Base-by-base conservation (phyloP, 2,329 filamentous ascomycete genomes). In the Microcyclosporella mali region DNA sequence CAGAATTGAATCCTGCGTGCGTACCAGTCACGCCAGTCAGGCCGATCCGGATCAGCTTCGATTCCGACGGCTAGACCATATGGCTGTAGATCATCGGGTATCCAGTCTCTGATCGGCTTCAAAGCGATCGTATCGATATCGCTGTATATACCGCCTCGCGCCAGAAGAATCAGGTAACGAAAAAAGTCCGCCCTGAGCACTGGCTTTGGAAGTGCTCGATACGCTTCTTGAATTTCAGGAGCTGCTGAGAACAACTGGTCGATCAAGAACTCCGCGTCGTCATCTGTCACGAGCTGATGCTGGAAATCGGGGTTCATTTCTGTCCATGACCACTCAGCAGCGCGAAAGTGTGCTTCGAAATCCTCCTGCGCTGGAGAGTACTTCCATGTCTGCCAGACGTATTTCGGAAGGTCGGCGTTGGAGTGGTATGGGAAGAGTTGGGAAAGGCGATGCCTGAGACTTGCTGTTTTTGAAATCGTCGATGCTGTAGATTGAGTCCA, bases 361-460 rank as follows among this genome's bases (percentile, higher is more conserved):
- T 85, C 75, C 37, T 78, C 74, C 16, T 87, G 84, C 1, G 82
- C 77, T 0, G 90, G 89, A 1, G 81, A 85, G 59, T 80, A 83
- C 66, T 94, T 95, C 92, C 92, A 98, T 11, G 92, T 98, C 73
- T 98, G 92, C 92, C 92, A 98, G 61, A 98, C 94, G 71, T 95
- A 97, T 43, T 88, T 89, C 2, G 92, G 92, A 65, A 97, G 97
- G 65, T 90, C 94, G 56, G 74, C 68, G 60, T 88, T 80, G 50
- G 90, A 75, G 59, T 95, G 85, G 73, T 97, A 98, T 14, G 89
- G 88, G 66, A 92, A 97, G 56, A 92, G 85, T 70, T 94, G 95
- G 40, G 82, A 83, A 43, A 98, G 79, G 68, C 92, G 78, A 51
- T 95, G 70, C 77, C 84, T 73, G 40, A 89, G 74, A 6, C 21